Evolutionary conservation across 495 filamentous ascomycete species (phyloP).

Genomic region (Aspergillus campestris): DNA sequence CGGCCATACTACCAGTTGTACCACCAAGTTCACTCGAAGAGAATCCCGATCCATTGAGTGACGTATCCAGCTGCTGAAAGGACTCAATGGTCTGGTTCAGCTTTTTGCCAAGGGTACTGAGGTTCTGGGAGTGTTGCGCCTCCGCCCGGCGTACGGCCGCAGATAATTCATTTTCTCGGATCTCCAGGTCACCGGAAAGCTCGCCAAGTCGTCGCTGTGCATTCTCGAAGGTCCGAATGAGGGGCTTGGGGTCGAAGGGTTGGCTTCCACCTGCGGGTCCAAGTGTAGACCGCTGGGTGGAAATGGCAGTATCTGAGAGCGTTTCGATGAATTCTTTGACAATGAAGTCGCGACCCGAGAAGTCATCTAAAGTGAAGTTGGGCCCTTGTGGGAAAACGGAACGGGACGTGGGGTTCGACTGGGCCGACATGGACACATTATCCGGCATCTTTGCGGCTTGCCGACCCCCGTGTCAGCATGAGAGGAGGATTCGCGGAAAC

Average conservation of each 20-base stretch:
- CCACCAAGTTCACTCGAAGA: constrained; percentile 46
- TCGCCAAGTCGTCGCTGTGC: constrained; percentile 68
- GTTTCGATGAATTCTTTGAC: constrained; percentile 95
- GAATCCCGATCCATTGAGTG: constrained; percentile 47
- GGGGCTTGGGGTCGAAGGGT: constrained; percentile 93
- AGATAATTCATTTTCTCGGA: constrained; percentile 79
- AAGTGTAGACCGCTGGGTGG: constrained; percentile 60
- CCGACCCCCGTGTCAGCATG: constrained; percentile 1
- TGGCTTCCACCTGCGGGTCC: constrained; percentile 44
- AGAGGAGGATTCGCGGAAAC: background rate
- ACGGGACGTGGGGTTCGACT: constrained; percentile 35
- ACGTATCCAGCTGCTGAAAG: constrained; percentile 81
- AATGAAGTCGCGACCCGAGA: constrained; percentile 83
- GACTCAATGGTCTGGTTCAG: constrained; percentile 84
- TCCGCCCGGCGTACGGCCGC: constrained; percentile 87
- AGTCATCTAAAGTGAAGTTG: constrained; percentile 77
- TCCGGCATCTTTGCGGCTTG: constrained; percentile 27
- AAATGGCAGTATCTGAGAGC: constrained; percentile 76
- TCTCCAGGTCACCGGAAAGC: constrained; percentile 78
- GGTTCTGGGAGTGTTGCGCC: constrained; percentile 79
- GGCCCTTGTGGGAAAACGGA: constrained; percentile 70
- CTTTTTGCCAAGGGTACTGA: constrained; percentile 75
- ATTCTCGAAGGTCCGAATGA: constrained; percentile 92
- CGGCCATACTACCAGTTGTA: constrained; percentile 69
- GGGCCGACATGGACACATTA: constrained; percentile 29